Percentiles rank a stretch among this genome's conserved stretches.
Conservation (phyloP, 2,329 filamentous ascomycete species). For the Scolecobasidium constrictum region DNA sequence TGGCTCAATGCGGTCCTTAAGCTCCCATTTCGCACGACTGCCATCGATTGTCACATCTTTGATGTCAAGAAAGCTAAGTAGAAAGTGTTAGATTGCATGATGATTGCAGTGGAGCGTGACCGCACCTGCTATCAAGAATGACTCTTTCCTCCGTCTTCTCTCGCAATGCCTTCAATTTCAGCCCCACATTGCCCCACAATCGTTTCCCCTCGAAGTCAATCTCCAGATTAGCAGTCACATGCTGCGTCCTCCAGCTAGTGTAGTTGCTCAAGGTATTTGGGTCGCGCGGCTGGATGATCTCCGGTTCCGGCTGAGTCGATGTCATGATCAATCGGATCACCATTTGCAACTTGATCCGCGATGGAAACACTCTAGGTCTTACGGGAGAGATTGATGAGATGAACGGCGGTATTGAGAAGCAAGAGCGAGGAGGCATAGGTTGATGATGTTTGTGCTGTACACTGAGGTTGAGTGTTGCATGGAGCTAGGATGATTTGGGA, state of each 20-base stretch:
- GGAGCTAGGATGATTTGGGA: too few species aligned
- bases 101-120: not conserved
- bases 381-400: too few species aligned
- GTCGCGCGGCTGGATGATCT: constrained; percentile 49
- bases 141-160: constrained; percentile 64
- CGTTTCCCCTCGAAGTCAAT: constrained; percentile 75
- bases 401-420: too few species aligned
- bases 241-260: constrained; percentile 71
- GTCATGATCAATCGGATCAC: not conserved
- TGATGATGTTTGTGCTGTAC: too few species aligned
- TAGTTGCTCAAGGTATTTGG: constrained; percentile 91
- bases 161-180: constrained; percentile 68
- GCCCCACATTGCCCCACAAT: constrained; percentile 63
- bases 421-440: too few species aligned
- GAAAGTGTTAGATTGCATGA: too few species aligned
- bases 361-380: too few species aligned
- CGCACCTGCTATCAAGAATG: constrained; percentile 67
- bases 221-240: constrained; percentile 70
- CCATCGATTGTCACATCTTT: constrained; percentile 60
- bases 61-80: constrained; percentile 67
- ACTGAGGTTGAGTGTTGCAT: too few species aligned
- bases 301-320: not conserved
- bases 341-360: not conserved
- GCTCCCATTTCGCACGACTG: constrained; percentile 53
- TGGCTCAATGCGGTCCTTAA: constrained; percentile 60